Evolutionary conservation across 192 early-diverging fungal genomes (phyloP).

Genomic region (Linnemannia hyalina): DNA sequence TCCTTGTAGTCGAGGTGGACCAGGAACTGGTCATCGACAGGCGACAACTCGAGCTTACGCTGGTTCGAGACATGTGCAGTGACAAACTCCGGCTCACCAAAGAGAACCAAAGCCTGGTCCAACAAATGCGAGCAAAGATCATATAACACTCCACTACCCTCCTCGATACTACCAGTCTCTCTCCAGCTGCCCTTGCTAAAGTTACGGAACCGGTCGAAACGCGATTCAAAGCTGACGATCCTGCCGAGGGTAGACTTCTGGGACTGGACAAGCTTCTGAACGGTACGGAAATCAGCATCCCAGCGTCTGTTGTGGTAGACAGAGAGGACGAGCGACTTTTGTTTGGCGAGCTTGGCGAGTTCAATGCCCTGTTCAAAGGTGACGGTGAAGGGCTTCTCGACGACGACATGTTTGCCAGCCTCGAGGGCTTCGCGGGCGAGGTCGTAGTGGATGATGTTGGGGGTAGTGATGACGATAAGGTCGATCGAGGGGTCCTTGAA

Average conservation of each 20-base stretch:
- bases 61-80: constrained; percentile 74
- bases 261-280: constrained; percentile 68
- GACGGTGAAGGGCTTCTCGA: constrained; percentile 85
- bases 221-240: constrained; percentile 79
- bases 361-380: constrained; percentile 70
- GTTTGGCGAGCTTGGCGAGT: constrained; percentile 69
- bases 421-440: constrained; percentile 69
- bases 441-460: constrained; percentile 75
- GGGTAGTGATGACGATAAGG: constrained; percentile 81
- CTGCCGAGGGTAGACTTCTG: constrained; percentile 67
- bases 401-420: constrained; percentile 78
- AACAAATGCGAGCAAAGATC: constrained; percentile 78
- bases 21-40: constrained; percentile 74
- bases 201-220: constrained; percentile 82
- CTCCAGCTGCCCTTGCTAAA: constrained; percentile 80
- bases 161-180: constrained; percentile 63
- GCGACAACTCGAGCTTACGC: constrained; percentile 66
- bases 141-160: constrained; percentile 80
- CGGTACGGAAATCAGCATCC: constrained; percentile 87
- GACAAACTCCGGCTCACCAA: constrained; percentile 75
- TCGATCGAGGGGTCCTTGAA: constrained; percentile 67
- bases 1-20: constrained; percentile 73
- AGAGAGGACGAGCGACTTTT: constrained; percentile 69
- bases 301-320: constrained; percentile 86
- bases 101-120: constrained; percentile 75